Evolutionary conservation across 2,329 filamentous ascomycete genomes (phyloP).

Genomic region (Penicillium sp.): DNA sequence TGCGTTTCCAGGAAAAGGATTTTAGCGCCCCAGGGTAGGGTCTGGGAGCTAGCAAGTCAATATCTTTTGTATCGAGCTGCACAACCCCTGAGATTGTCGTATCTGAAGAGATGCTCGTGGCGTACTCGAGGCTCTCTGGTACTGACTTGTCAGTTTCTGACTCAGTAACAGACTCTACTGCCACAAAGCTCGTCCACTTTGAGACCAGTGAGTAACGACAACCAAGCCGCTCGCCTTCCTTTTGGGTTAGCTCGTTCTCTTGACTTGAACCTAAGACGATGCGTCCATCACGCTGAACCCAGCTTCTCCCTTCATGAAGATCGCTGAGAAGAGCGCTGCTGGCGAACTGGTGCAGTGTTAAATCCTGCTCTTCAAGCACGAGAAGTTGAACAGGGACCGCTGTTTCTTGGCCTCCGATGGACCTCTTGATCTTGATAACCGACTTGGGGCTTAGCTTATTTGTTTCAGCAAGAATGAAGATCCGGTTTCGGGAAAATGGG

Average conservation of each 20-base stretch:
- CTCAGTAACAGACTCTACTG: background rate
- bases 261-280: background rate
- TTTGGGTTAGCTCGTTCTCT: background rate
- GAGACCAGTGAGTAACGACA: background rate
- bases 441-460: background rate
- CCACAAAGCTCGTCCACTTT: conserved; percentile 2
- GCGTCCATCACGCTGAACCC: background rate
- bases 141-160: background rate
- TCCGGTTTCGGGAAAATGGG: background rate
- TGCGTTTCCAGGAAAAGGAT: too few relatives aligned
- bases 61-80: too few relatives aligned
- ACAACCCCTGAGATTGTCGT: too few relatives aligned
- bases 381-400: background rate
- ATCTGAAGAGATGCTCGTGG: too few relatives aligned
- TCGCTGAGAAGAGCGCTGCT: background rate
- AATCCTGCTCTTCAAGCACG: background rate
- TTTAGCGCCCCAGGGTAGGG: too few relatives aligned
- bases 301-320: background rate
- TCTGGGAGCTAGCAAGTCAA: too few relatives aligned
- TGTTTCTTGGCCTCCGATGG: background rate
- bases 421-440: background rate
- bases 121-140: background rate
- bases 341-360: background rate
- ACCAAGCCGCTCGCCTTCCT: background rate
- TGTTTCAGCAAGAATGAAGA: background rate